Conservation (phyloP, 2,329 filamentous ascomycete genomes). For the Lecanosticta acicola region DNA sequence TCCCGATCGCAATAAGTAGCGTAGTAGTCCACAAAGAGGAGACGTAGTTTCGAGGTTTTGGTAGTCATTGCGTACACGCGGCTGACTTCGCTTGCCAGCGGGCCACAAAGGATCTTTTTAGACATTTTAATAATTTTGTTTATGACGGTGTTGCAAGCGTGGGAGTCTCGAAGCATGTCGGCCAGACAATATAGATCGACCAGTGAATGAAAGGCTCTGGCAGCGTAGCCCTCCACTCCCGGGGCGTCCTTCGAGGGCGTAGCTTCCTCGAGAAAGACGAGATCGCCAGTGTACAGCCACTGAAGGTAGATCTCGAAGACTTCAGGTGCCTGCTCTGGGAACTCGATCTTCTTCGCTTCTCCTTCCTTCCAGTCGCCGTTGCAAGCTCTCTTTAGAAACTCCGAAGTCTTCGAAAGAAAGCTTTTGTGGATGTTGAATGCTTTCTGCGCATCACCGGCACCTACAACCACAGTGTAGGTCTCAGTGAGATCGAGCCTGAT, state of each 20-base stretch:
- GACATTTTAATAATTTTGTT: not conserved
- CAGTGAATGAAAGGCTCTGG: not conserved
- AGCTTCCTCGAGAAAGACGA: slow-evolving; percentile 6
- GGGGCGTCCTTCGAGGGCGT: not conserved
- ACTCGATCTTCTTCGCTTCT: slow-evolving; percentile 4
- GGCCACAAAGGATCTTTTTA: not conserved
- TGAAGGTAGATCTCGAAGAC: slow-evolving; percentile 17
- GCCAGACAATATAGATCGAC: not conserved
- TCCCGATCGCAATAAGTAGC: too few relatives aligned
- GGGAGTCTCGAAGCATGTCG: not conserved
- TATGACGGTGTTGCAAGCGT: not conserved
- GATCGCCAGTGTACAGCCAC: slow-evolving; percentile 16
- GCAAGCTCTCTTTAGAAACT: slow-evolving; percentile 5
- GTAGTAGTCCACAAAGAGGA: not conserved
- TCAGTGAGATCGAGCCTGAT: slow-evolving; percentile 4
- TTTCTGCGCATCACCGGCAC: not conserved
- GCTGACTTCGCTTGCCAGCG: not conserved
- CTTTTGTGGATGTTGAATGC: not conserved
- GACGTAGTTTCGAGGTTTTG: too few relatives aligned
- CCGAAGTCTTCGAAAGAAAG: not conserved
- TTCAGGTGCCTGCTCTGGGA: slow-evolving; percentile 8
- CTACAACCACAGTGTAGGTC: slow-evolving; percentile 4
- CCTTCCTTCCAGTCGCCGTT: slow-evolving; percentile 5
- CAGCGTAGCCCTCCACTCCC: not conserved
- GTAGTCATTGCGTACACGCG: not conserved